phyloP scores from a whole-genome alignment of 2,329 filamentous ascomycete species.

The Fusarium fujikuroi region DNA sequence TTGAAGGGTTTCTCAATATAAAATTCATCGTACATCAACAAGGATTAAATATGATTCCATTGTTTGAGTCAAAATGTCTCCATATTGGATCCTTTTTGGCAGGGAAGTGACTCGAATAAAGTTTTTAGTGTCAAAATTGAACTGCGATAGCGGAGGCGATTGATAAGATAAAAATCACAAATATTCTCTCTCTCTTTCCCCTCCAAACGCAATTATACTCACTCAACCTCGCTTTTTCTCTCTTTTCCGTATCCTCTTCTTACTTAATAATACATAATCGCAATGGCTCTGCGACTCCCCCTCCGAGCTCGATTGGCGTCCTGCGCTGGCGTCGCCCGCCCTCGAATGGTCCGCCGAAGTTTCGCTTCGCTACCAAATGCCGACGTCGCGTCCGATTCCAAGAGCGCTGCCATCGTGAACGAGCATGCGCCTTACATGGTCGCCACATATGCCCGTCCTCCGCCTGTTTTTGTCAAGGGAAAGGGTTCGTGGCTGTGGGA shows the following conservation, averaged over 20 bases:
- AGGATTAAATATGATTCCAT: constrained; percentile 8
- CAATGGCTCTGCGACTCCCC: constrained; percentile 56
- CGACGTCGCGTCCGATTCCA: constrained; percentile 78
- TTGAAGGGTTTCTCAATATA: background rate
- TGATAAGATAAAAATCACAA: constrained; percentile 44
- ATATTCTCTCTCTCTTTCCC: constrained; percentile 35
- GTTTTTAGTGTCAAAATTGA: constrained; percentile 26
- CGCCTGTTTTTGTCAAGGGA: constrained; percentile 89
- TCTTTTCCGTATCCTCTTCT: background rate
- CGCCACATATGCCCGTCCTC: constrained; percentile 89
- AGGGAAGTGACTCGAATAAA: constrained; percentile 9
- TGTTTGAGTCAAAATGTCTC: constrained; percentile 11
- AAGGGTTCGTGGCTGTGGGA: constrained; percentile 92
- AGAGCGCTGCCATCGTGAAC: constrained; percentile 78
- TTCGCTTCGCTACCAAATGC: constrained; percentile 66
- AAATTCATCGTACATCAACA: background rate
- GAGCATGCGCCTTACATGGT: constrained; percentile 91
- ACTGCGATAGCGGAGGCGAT: constrained; percentile 47
- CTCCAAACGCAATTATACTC: constrained; percentile 7
- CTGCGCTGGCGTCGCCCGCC: constrained; percentile 36
- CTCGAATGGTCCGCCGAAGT: constrained; percentile 46
- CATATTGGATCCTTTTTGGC: background rate
- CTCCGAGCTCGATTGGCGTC: constrained; percentile 52
- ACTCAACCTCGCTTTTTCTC: background rate
- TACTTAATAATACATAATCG: background rate